These are phyloP conservation scores for Linnemannia hyalina DNA, from an alignment of 192 early-diverging fungal genomes.

Conservation along the genomic window DNA sequence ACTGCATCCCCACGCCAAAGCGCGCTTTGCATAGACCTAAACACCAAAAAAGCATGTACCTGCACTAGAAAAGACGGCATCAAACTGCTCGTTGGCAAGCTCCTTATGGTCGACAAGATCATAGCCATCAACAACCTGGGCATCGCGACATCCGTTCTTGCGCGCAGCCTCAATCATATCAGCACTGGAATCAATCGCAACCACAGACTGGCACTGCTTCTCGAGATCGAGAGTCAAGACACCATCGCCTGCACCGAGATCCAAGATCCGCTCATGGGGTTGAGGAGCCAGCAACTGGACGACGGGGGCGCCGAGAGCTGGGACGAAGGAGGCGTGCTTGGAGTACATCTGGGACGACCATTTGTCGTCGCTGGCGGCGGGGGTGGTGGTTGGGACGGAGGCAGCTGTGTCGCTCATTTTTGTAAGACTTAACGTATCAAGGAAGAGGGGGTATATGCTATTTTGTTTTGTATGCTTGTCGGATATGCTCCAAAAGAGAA, in stretches of 20 bases:
- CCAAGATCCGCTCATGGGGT: conserved; percentile 69
- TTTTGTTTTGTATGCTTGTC: background rate
- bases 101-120: conserved; percentile 56
- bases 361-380: conserved; percentile 24
- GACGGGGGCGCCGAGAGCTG: conserved; percentile 62
- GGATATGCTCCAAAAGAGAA: background rate
- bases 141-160: conserved; percentile 49
- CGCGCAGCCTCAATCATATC: conserved; percentile 69
- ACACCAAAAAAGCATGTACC: conserved; percentile 43
- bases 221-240: conserved; percentile 68
- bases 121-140: conserved; percentile 69
- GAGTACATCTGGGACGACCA: conserved; percentile 69
- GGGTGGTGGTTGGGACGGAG: background rate
- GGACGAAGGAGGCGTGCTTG: conserved; percentile 71
- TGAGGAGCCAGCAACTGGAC: conserved; percentile 64
- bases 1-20: no score
- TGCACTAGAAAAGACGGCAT: conserved; percentile 78
- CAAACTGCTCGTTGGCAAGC: conserved; percentile 64
- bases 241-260: conserved; percentile 80
- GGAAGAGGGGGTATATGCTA: background rate
- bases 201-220: conserved; percentile 58
- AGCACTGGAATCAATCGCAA: conserved; percentile 71
- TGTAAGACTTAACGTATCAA: background rate
- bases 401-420: background rate
- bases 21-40: background rate